Percentiles rank a stretch among this genome's conserved stretches.
These are phyloP conservation scores for Deinandra increscens DNA, from an alignment of 129 eudicot species.

Conservation along the genomic window DNA sequence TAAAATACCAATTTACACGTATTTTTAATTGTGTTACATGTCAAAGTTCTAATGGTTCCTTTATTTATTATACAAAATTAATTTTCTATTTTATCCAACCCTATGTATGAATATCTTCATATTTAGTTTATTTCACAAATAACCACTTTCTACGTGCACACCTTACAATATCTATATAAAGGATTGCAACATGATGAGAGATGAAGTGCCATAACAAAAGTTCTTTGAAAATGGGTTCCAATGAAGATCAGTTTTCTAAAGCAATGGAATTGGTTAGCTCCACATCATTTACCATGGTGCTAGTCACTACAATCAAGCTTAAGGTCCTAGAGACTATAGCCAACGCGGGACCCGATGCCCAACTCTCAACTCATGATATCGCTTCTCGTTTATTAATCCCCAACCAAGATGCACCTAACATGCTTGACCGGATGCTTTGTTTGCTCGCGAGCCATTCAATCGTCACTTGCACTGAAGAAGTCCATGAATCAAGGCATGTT, in stretches of 20 bases:
- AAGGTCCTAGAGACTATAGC: slow-evolving; percentile 28
- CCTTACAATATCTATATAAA: too few relatives aligned
- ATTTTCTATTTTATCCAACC: too few relatives aligned
- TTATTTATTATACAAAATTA: too few relatives aligned
- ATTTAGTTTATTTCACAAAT: too few relatives aligned
- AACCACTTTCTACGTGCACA: too few relatives aligned
- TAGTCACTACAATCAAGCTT: slow-evolving; percentile 20
- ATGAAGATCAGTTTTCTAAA: slow-evolving; percentile 10
- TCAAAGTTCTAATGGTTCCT: too few relatives aligned
- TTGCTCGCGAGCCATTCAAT: slow-evolving; percentile 36
- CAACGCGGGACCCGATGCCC: slow-evolving; percentile 26
- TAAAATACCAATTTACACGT: too few relatives aligned
- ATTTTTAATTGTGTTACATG: too few relatives aligned
- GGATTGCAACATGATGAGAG: not conserved
- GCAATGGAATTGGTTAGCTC: slow-evolving; percentile 28
- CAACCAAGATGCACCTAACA: slow-evolving; percentile 26
- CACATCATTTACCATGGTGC: slow-evolving; percentile 18
- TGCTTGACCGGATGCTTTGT: slow-evolving; percentile 37
- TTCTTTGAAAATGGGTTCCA: slow-evolving; percentile 17
- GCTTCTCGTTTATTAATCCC: slow-evolving; percentile 18
- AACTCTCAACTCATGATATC: slow-evolving; percentile 27
- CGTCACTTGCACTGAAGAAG: slow-evolving; percentile 14
- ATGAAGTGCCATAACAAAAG: not conserved
- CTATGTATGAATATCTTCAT: too few relatives aligned
- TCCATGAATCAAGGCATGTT: not conserved